Base-by-base conservation (phyloP, 352 stramenopile species). In the Pythium aquatile region DNA sequence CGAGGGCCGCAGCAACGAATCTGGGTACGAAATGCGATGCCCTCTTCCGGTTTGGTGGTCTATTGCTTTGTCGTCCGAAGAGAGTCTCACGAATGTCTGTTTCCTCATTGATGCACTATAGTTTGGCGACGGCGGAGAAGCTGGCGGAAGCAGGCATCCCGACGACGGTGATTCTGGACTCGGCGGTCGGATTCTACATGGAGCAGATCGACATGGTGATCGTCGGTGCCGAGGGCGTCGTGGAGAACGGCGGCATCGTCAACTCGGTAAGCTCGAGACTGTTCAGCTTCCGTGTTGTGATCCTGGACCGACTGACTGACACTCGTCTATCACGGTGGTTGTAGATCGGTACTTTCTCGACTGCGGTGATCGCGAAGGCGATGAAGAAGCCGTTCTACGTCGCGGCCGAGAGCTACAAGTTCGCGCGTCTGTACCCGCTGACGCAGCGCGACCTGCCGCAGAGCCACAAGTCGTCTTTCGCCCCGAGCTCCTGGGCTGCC, bases 311-410 rank as follows among this genome's bases (percentile, higher is more conserved):
- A 44, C 9, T 7, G 37, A 44, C 39, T 47, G 7, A 47, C 39
- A 24, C 11, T 14, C 52, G 20, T 56, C 4, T 30, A 64, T 20
- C 17, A 44, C 58, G 48, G 17, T 63, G n/a, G 58, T 24, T 61
- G 26, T 44, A 96, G 77, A 89, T 99, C 53, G 97, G 97, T 24
- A 99, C 97, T 17, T 98, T 97, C 76, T 90, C 92, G 17, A 81
- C 97, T 37, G 97, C 96, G 0, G 84, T 98, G 48, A 91, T 98
- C 68, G 97, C 97, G 7, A 91, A 98, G 69, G 94, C 97, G 30
- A 81, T 98, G 71, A 96, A 97, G 47, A 98, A 98, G 59, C 97
- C 97, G 14, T 98, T 99, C 73, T 99, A 99, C 84, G 97, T 99
- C 16, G 97, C 97, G 0, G 96, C 96, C 4, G 97, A 99, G 77